Conservation (phyloP, 2,329 filamentous ascomycete genomes). For the Arthroderma sp. region DNA sequence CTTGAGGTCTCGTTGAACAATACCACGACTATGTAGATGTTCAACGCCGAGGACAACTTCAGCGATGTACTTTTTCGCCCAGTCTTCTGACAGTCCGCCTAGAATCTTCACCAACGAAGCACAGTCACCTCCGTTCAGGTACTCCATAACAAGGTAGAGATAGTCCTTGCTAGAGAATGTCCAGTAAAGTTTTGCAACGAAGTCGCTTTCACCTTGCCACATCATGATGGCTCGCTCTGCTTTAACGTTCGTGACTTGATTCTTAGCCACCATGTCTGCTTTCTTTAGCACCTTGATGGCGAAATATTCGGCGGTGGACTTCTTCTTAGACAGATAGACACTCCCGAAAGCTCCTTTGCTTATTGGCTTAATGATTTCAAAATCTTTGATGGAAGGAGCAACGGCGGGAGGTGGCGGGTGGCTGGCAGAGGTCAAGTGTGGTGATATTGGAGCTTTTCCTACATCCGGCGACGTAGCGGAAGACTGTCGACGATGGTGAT, state of each 20-base stretch:
- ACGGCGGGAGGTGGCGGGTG: constrained; percentile 78
- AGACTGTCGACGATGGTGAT: constrained; percentile 78
- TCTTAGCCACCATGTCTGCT: constrained; percentile 99
- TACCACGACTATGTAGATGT: constrained; percentile 83
- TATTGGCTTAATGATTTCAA: constrained; percentile 98
- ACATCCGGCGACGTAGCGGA: constrained; percentile 71
- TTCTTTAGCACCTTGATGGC: constrained; percentile 98
- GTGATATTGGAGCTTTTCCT: constrained; percentile 61
- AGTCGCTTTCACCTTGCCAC: constrained; percentile 99
- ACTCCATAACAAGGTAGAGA: constrained; percentile 97
- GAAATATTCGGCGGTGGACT: constrained; percentile 94
- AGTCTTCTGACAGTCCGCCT: constrained; percentile 84
- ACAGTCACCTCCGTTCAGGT: constrained; percentile 93
- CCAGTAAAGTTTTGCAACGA: constrained; percentile 98
- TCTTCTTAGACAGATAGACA: constrained; percentile 96
- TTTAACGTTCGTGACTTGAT: constrained; percentile 98
- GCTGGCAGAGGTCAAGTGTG: constrained; percentile 62
- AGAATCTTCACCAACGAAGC: constrained; percentile 92
- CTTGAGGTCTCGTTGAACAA: constrained; percentile 93
- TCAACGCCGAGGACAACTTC: constrained; percentile 96
- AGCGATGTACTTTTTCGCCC: constrained; percentile 94
- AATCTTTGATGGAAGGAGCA: constrained; percentile 95
- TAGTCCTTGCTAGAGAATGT: constrained; percentile 99
- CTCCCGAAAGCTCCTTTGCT: constrained; percentile 98
- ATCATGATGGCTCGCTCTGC: constrained; percentile 99